phyloP scores from a whole-genome alignment of 1,139 yeast genomes.

The Nakaseomyces bracarensis region DNA sequence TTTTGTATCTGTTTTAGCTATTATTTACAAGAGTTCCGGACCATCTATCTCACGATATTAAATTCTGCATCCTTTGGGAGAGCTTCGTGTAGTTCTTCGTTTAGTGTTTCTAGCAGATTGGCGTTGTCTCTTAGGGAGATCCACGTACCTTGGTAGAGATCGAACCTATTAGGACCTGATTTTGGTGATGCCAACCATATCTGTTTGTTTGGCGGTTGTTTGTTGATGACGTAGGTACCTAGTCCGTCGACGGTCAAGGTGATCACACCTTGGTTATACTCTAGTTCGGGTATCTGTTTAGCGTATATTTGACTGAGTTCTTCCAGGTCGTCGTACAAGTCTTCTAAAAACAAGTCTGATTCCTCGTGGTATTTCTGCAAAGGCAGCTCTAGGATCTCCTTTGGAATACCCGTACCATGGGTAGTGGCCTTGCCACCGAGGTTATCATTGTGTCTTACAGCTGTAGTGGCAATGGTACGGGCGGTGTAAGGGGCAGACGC shows the following conservation, averaged over 20 bases:
- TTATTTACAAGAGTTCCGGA: background rate
- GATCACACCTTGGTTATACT: constrained; percentile 74
- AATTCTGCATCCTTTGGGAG: constrained; percentile 14
- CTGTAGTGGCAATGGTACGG: no score
- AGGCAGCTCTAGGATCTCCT: constrained; percentile 41
- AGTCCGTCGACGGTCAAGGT: constrained; percentile 55
- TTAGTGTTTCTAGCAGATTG: constrained; percentile 41
- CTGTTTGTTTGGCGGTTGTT: constrained; percentile 90
- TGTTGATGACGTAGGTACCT: constrained; percentile 83
- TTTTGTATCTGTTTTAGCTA: background rate
- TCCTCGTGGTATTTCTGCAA: constrained; percentile 46
- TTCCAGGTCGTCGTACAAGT: constrained; percentile 56
- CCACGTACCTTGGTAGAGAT: constrained; percentile 52
- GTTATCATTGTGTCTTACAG: background rate
- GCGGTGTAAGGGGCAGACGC: no score
- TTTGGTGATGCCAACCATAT: constrained; percentile 88
- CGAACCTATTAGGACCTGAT: constrained; percentile 83
- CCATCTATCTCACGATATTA: background rate
- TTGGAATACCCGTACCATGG: constrained; percentile 45
- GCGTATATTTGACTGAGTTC: constrained; percentile 49
- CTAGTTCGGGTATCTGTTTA: constrained; percentile 55
- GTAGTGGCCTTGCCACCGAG: constrained; percentile 29
- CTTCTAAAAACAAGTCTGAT: constrained; percentile 59
- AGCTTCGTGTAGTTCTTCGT: constrained; percentile 41
- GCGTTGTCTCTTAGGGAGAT: constrained; percentile 50